Base-by-base conservation (phyloP, 345 rosid genomes). In the Salix dunnii region DNA sequence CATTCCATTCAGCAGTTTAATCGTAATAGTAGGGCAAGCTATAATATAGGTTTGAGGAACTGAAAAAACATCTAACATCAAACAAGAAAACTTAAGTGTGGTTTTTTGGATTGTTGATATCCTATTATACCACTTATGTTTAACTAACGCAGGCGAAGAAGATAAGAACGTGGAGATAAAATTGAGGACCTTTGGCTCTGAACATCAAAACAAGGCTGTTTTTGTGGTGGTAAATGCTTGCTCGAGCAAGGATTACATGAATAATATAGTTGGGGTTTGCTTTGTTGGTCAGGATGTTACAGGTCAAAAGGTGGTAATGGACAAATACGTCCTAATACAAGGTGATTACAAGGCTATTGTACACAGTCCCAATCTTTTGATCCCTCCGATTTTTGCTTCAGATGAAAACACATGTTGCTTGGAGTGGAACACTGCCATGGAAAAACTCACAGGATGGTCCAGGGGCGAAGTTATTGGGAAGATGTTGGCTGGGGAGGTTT, bases 341-440 rank as follows among this genome's bases (percentile, higher is more conserved):
- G 97, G 98, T 79, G 98, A 92, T 79, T 94, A 94, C 83, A 92
- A 89, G 85, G 93, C 97, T 71, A 92, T 94, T 17, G 80, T 94
- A 81, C 98, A 94, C 74, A 92, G 96, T 82, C 99, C 97, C 71
- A 93, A 90, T 83, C 93, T 91, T 63, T 83, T 92, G 88, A 96
- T 96, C 76, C 99, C 99, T 35, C 99, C 99, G 9, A 93, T 94
- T 79, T 96, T 96, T 87, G 94, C 97, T 67, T 88, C 96, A 0
- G 99, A 94, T 73, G 97, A 96, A 79, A 94, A 90, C 81, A 87
- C 98, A 1, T 89, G 90, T 79, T 96, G 98, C 90, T 77, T 87
- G 65, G 99, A 96, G 82, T 96, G 99, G 98, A 96, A 96, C 81
- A 88, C 91, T 27, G 97, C 99, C n/a, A 88, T 94, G 97, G 99